phyloP scores from a whole-genome alignment of 176 grass and related monocot genomes.

The Oryza punctata region DNA sequence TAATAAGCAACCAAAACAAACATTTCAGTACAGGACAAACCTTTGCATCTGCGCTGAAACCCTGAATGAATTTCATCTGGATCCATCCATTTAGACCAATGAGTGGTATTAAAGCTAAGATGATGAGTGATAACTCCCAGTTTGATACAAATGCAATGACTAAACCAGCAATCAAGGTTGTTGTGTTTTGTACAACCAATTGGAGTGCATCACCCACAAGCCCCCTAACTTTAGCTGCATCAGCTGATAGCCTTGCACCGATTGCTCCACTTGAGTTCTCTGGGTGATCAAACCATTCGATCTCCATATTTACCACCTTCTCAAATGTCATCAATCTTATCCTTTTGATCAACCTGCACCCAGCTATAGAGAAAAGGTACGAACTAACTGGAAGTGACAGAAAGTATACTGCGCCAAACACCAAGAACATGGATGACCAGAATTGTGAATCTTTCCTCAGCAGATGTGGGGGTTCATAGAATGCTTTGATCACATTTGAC shows the following conservation, averaged over 20 bases:
- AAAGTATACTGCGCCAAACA: slow-evolving; percentile 77
- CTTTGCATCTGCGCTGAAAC: slow-evolving; percentile 94
- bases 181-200: slow-evolving; percentile 80
- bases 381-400: slow-evolving; percentile 68
- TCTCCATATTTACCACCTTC: slow-evolving; percentile 88
- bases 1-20: slow-evolving; percentile 14
- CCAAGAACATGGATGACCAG: slow-evolving; percentile 91
- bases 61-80: slow-evolving; percentile 86
- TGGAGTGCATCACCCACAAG: slow-evolving; percentile 86
- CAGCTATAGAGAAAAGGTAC: slow-evolving; percentile 84
- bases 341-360: slow-evolving; percentile 78
- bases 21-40: slow-evolving; percentile 38
- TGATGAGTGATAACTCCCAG: slow-evolving; percentile 83
- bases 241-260: slow-evolving; percentile 76
- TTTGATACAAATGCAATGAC: slow-evolving; percentile 82
- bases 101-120: slow-evolving; percentile 84
- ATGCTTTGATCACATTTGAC: slow-evolving; percentile 82
- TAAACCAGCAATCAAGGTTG: slow-evolving; percentile 78
- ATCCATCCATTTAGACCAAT: slow-evolving; percentile 90
- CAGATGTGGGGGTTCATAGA: slow-evolving; percentile 71
- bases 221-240: slow-evolving; percentile 79
- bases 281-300: slow-evolving; percentile 86
- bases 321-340: slow-evolving; percentile 95
- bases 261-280: slow-evolving; percentile 90
- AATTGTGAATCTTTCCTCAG: slow-evolving; percentile 79